These are phyloP conservation scores for Cryptococcus amylolentus DNA, from an alignment of 1,284 basidiomycete species.

Conservation along the genomic window DNA sequence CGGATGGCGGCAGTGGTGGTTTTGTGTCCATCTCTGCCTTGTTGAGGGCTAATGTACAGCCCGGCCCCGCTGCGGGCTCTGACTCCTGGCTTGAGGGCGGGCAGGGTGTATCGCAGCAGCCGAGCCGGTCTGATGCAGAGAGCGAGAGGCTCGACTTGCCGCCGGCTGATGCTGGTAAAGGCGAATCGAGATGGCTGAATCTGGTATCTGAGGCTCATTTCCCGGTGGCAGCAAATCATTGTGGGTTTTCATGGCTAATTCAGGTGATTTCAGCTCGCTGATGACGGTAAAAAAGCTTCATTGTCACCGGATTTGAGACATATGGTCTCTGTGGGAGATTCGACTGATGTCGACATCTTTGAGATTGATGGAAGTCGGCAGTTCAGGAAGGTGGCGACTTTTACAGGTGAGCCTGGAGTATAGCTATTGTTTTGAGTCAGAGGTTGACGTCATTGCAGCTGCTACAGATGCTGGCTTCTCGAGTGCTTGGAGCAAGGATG, in stretches of 20 bases:
- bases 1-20: too few relatives aligned
- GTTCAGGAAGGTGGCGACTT: slow-evolving; percentile 43
- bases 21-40: too few relatives aligned
- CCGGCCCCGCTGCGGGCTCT: too few relatives aligned
- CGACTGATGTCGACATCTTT: slow-evolving; percentile 46
- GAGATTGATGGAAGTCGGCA: slow-evolving; percentile 44
- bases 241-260: slow-evolving; percentile 23
- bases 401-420: slow-evolving; percentile 26
- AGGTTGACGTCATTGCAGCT: slow-evolving; percentile 12
- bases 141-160: background rate
- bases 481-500: slow-evolving; percentile 48
- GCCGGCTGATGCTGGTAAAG: background rate
- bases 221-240: slow-evolving; percentile 47
- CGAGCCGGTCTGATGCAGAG: too few relatives aligned
- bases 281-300: slow-evolving; percentile 28
- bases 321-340: slow-evolving; percentile 49
- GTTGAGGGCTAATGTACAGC: too few relatives aligned
- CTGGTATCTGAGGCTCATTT: slow-evolving; percentile 41
- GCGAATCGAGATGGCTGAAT: slow-evolving; percentile 29
- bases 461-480: slow-evolving; percentile 48
- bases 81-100: too few relatives aligned
- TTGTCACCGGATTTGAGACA: slow-evolving; percentile 46
- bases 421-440: background rate
- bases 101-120: too few relatives aligned
- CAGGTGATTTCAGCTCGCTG: background rate